These are phyloP conservation scores for Aspergillus sclerotioniger DNA, from an alignment of 495 filamentous ascomycete genomes.

Conservation along the genomic window DNA sequence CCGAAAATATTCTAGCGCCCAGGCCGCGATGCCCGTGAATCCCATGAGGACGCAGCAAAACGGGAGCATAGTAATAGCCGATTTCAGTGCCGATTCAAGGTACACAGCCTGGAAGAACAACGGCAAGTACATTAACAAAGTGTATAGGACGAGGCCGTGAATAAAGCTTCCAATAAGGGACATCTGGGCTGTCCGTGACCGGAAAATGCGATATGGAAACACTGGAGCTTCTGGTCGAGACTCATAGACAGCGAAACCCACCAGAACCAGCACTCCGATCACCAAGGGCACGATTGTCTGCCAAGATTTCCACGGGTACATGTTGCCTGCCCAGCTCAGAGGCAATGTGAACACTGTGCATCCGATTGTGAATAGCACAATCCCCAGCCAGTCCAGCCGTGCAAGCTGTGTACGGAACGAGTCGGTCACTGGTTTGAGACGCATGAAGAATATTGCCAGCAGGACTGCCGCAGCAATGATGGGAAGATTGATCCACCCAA, in stretches of 20 bases:
- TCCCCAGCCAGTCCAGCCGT: neutral
- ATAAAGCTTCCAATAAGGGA: neutral
- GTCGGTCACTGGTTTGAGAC: neutral
- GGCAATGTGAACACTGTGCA: neutral
- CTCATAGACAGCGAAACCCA: neutral
- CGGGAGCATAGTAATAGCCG: neutral
- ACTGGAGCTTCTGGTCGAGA: neutral
- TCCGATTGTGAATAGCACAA: neutral
- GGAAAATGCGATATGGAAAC: neutral
- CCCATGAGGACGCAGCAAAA: neutral
- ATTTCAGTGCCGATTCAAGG: neutral
- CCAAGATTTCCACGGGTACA: neutral
- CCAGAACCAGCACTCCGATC: neutral
- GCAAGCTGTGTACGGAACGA: neutral
- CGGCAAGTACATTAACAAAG: neutral
- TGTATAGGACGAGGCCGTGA: neutral
- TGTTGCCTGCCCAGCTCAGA: neutral
- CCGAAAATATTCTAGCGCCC: neutral
- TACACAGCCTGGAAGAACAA: neutral
- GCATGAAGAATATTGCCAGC: constrained; percentile 1
- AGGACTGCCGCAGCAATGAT: neutral
- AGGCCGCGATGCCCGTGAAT: neutral
- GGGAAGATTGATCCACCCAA: constrained; percentile 1
- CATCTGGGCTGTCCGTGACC: neutral
- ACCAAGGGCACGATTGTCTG: neutral